Evolutionary conservation across 1,284 basidiomycete species (phyloP), one percentile per base, ranked within the genome.

Genomic region (Macrocystidia cucumis): DNA sequence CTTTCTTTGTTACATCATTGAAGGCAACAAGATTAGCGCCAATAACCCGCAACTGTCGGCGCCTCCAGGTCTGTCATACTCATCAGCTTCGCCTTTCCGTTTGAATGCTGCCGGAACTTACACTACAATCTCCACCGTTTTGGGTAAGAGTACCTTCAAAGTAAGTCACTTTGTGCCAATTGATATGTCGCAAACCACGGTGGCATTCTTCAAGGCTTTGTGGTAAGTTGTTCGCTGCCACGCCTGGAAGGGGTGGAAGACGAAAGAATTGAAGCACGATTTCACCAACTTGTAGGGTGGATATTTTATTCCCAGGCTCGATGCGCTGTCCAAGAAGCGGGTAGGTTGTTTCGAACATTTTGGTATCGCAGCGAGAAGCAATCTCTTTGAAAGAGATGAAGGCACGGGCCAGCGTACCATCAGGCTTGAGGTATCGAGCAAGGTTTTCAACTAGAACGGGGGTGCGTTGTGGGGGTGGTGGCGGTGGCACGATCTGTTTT

Each of bases 111-210:
- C n/a, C 23, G 16, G 14, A 14, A 42, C 84, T 56, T 57, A 93
- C 91, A 40, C 63, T 72, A 54, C 92, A 96, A 58, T 96, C 95
- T n/a, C 92, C 95, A 3, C 95, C 95, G 42, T 75, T 77, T 63
- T 98, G 95, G 9, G 95, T 98, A 49, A 98, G 59, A 0, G 80
- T 82, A n/a, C 93, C 91, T 56, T 93, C 84, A 58, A 86, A 87
- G 55, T 93, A 91, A 31, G 86, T 86, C 39, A 84, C 74, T 60
- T 91, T 89, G 55, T 95, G 91, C 91, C 91, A 96, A 27, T 79
- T 78, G 39, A 91, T 80, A 50, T 91, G 79, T 39, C 88, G 67
- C 49, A 98, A 65, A 0, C 93, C 92, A n/a, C 85, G 73, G 48
- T 85, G 73, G 49, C 90, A 92, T 52, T 97, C 95, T 40, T 95